A percentile compares a stretch with the other conserved stretches of the same genome.
phyloP scores from a whole-genome alignment of 768 basidiomycete genomes.

The Dacryopinax primogenitus region DNA sequence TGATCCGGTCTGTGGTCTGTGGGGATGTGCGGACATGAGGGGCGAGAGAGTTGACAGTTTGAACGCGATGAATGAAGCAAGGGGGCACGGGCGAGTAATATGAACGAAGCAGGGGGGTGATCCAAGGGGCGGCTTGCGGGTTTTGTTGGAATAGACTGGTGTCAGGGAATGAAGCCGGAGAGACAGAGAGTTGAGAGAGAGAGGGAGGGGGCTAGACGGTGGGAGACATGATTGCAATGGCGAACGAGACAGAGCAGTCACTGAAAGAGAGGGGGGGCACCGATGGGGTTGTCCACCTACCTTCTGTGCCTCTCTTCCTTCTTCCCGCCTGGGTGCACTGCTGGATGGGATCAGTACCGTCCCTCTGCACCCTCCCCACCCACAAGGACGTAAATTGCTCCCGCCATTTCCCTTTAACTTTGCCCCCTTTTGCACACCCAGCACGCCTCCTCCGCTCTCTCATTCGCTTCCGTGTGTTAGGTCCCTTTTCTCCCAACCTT shows the following conservation, averaged over 20 bases:
- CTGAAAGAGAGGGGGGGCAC: background rate
- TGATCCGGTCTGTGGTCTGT: background rate
- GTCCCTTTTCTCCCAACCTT: too few species aligned
- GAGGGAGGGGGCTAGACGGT: slow-evolving; percentile 9
- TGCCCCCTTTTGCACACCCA: too few species aligned
- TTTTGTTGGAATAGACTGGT: background rate
- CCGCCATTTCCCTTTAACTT: too few species aligned
- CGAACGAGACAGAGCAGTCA: slow-evolving; percentile 1
- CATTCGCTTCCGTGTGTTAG: too few species aligned
- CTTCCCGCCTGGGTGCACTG: background rate
- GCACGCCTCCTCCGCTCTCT: too few species aligned
- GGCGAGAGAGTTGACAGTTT: background rate
- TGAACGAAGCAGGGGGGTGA: background rate
- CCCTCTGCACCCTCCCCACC: background rate
- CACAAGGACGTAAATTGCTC: too few species aligned
- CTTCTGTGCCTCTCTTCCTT: background rate
- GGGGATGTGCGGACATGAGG: background rate
- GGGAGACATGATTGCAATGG: slow-evolving; percentile 8
- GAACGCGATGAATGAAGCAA: background rate
- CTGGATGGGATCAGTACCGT: background rate
- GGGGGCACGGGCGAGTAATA: background rate
- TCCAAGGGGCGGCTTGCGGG: background rate
- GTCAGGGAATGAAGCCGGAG: background rate
- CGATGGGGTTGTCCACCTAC: background rate
- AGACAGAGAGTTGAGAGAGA: background rate